Percentiles rank a stretch among this genome's conserved stretches.
phyloP scores from a whole-genome alignment of 805 yeast species.

The Yueomyces sinensis region DNA sequence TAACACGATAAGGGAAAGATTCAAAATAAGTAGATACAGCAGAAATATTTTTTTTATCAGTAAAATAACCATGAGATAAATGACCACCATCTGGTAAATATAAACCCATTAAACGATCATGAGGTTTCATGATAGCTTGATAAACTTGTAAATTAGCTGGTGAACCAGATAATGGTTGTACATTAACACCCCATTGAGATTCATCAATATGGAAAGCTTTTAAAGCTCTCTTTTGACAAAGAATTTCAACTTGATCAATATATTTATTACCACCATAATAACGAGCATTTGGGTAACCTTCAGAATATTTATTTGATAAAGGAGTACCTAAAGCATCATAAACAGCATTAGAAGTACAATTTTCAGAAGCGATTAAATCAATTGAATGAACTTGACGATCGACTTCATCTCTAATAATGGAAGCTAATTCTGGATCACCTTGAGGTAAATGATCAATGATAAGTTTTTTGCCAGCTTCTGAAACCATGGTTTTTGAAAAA shows the following conservation, averaged over 20 bases:
- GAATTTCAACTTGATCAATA: constrained; percentile 83
- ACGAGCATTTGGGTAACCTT: constrained; percentile 98
- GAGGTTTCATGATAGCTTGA: constrained; percentile 88
- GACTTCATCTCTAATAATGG: constrained; percentile 65
- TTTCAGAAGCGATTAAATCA: constrained; percentile 91
- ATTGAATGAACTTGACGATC: constrained; percentile 88
- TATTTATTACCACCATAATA: constrained; percentile 98
- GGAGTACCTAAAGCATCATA: constrained; percentile 95
- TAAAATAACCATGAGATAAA: constrained; percentile 96
- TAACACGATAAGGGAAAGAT: constrained; percentile 96
- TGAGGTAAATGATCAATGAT: constrained; percentile 45
- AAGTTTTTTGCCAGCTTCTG: constrained; percentile 50
- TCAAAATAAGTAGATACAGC: constrained; percentile 94
- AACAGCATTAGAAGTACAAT: constrained; percentile 91
- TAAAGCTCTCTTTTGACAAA: constrained; percentile 91
- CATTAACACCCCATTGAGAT: constrained; percentile 94
- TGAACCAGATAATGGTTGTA: constrained; percentile 91
- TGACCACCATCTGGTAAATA: constrained; percentile 99
- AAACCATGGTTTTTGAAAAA: constrained; percentile 8
- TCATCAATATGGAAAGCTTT: constrained; percentile 73
- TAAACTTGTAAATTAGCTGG: constrained; percentile 97
- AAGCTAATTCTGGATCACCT: constrained; percentile 69
- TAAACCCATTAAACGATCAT: constrained; percentile 95
- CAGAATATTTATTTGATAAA: constrained; percentile 97
- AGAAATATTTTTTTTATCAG: constrained; percentile 84